These are phyloP conservation scores for Paecilomyces sp. DNA, from an alignment of 2,329 filamentous ascomycete species.

Conservation along the genomic window DNA sequence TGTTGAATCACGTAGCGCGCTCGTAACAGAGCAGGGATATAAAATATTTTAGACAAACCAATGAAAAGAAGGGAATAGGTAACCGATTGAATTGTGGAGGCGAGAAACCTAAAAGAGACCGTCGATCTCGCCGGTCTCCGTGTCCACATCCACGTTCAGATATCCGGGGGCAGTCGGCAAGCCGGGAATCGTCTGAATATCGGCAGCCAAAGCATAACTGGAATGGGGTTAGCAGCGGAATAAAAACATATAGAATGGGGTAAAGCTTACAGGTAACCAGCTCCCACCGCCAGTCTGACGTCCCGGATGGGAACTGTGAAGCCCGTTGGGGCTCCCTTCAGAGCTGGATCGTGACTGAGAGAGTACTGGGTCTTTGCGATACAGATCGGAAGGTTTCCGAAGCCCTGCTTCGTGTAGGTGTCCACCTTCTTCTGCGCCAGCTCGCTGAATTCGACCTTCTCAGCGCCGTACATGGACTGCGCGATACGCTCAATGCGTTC, in stretches of 20 bases:
- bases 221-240: slow-evolving; percentile 27
- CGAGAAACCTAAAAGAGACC: slow-evolving; percentile 60
- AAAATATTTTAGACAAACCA: not conserved
- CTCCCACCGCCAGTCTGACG: slow-evolving; percentile 87
- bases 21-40: not conserved
- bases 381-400: slow-evolving; percentile 88
- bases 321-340: slow-evolving; percentile 91
- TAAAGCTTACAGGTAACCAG: slow-evolving; percentile 70
- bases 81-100: slow-evolving; percentile 32
- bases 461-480: slow-evolving; percentile 89
- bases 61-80: slow-evolving; percentile 25
- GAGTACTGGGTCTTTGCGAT: slow-evolving; percentile 99
- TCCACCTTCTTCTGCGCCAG: slow-evolving; percentile 94
- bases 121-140: slow-evolving; percentile 76
- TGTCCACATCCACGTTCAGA: slow-evolving; percentile 79
- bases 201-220: slow-evolving; percentile 85
- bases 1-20: not conserved
- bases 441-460: slow-evolving; percentile 84
- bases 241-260: not conserved
- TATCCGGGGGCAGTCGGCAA: slow-evolving; percentile 93
- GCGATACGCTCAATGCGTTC: slow-evolving; percentile 88
- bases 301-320: slow-evolving; percentile 94
- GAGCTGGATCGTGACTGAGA: slow-evolving; percentile 79
- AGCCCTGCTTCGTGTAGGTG: slow-evolving; percentile 86
- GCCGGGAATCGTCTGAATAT: slow-evolving; percentile 97